Evolutionary conservation across 441 rosid genomes (phyloP).

Genomic region (Dalechampia spathulata): DNA sequence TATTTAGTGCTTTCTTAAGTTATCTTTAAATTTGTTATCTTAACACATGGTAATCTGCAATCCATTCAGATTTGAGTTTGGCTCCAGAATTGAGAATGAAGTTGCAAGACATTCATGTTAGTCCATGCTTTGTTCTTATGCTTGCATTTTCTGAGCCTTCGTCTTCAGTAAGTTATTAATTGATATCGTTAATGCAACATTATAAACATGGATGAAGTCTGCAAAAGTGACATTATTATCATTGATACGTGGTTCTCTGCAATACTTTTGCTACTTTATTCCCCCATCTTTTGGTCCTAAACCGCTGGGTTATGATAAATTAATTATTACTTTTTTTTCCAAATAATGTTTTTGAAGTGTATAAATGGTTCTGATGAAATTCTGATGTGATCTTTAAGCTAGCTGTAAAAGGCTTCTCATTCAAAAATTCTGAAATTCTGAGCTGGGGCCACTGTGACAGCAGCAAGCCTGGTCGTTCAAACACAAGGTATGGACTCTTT

Average conservation of each 20-base stretch:
- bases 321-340: too few relatives aligned
- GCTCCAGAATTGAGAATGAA: conserved; percentile 39
- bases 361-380: conserved; percentile 5
- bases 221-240: neutral
- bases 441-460: conserved; percentile 74
- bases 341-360: neutral
- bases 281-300: neutral
- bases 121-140: conserved; percentile 74
- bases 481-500: conserved; percentile 32
- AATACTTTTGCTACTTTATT: neutral
- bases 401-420: conserved; percentile 57
- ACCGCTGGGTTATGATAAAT: neutral
- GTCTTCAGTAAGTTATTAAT: conserved; percentile 39
- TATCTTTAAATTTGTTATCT: neutral
- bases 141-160: conserved; percentile 69
- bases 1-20: too few relatives aligned
- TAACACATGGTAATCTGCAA: conserved; percentile 7
- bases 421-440: conserved; percentile 54
- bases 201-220: neutral
- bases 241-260: neutral
- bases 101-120: conserved; percentile 53
- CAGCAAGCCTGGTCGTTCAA: conserved; percentile 67
- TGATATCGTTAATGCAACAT: neutral
- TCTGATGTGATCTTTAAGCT: conserved; percentile 34
- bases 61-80: conserved; percentile 49